Conservation (phyloP, 1,284 basidiomycete species). For the Apiotrichum mycotoxinovorans region DNA sequence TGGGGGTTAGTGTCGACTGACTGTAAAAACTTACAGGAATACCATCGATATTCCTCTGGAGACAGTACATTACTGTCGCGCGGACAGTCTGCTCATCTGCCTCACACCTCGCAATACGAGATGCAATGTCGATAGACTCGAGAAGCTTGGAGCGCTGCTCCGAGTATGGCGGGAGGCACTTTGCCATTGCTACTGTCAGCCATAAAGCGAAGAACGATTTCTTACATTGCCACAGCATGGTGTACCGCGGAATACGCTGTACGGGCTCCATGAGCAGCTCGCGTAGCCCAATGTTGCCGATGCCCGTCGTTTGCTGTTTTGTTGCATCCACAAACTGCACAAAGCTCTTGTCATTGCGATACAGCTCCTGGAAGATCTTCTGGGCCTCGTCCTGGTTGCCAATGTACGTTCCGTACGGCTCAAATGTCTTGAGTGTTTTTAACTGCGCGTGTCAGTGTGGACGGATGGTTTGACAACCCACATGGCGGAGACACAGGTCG, state of each 20-base stretch:
- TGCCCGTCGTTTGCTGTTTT: constrained; percentile 79
- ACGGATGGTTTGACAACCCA: constrained; percentile 31
- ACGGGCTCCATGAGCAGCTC: constrained; percentile 99
- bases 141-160: constrained; percentile 73
- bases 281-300: constrained; percentile 79
- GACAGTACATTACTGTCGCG: constrained; percentile 82
- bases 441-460: constrained; percentile 51
- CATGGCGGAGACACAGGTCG: constrained; percentile 77
- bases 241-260: constrained; percentile 96
- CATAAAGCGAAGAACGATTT: background rate
- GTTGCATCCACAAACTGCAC: constrained; percentile 78
- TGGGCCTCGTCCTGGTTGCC: constrained; percentile 91
- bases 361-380: constrained; percentile 76
- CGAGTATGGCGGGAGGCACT: constrained; percentile 73
- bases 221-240: constrained; percentile 74
- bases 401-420: constrained; percentile 87
- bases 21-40: constrained; percentile 61
- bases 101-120: constrained; percentile 87
- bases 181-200: constrained; percentile 65
- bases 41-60: constrained; percentile 79
- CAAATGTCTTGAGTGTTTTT: constrained; percentile 73
- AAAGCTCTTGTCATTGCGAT: constrained; percentile 71
- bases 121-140: constrained; percentile 83
- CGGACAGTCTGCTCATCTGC: constrained; percentile 85
- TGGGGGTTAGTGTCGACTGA: constrained; percentile 15